Evolutionary conservation across 140 eudicot species (phyloP).

Genomic region (Flaveria floridana): DNA sequence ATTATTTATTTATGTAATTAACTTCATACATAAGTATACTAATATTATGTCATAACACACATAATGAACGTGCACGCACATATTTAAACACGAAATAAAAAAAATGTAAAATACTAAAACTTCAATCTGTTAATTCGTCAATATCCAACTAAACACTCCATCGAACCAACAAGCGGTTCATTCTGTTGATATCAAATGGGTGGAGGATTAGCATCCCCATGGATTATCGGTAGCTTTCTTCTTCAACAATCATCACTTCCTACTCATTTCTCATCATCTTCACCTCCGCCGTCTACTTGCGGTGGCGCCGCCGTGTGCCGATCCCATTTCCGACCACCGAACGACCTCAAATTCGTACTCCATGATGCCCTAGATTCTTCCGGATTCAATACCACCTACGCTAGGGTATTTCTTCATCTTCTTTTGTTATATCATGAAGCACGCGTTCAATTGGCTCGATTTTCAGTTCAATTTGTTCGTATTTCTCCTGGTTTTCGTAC

Average conservation of each 20-base stretch:
- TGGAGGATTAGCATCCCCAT: constrained; percentile 40
- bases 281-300: constrained; percentile 11
- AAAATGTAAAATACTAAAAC: too few relatives aligned
- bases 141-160: too few relatives aligned
- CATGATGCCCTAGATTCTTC: constrained; percentile 84
- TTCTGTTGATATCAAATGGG: constrained; percentile 12
- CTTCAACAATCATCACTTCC: constrained; percentile 18
- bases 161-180: too few relatives aligned
- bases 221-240: constrained; percentile 32
- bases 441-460: not conserved
- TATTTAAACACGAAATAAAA: too few relatives aligned
- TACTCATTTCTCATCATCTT: constrained; percentile 19
- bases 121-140: too few relatives aligned
- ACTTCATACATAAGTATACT: too few relatives aligned
- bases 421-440: not conserved
- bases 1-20: too few relatives aligned
- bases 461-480: not conserved
- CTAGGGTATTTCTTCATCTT: constrained; percentile 42
- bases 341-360: constrained; percentile 56
- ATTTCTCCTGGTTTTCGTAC: not conserved
- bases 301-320: constrained; percentile 36
- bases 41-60: too few relatives aligned
- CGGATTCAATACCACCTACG: constrained; percentile 64
- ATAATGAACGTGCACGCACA: too few relatives aligned
- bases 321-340: constrained; percentile 36